Conservation (phyloP, 306 rosid genomes). For the Gastrolobium bilobum region DNA sequence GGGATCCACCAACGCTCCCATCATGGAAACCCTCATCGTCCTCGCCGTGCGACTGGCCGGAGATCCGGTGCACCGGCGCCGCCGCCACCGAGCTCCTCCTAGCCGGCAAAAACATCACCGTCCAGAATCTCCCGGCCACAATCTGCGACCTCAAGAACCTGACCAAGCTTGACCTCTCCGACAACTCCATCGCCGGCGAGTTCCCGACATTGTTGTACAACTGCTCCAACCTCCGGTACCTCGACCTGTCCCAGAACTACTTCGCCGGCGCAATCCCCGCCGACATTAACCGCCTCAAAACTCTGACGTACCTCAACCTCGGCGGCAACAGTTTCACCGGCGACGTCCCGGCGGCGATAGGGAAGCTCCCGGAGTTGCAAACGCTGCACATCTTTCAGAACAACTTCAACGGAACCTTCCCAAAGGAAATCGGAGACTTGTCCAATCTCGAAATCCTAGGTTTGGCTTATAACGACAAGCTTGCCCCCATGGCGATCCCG, state of each 20-base stretch:
- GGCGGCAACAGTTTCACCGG: constrained; percentile 76
- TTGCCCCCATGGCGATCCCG: constrained; percentile 61
- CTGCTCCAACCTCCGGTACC: constrained; percentile 72
- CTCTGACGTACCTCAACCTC: constrained; percentile 62
- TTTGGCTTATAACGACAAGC: constrained; percentile 50
- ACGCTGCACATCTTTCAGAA: constrained; percentile 51
- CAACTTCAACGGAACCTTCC: constrained; percentile 67
- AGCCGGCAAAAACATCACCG: constrained; percentile 47
- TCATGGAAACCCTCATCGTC: constrained; percentile 72
- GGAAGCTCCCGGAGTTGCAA: constrained; percentile 55
- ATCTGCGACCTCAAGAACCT: constrained; percentile 73
- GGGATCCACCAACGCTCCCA: constrained; percentile 66
- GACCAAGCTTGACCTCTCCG: constrained; percentile 57
- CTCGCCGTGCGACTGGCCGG: constrained; percentile 81
- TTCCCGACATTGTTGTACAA: constrained; percentile 71
- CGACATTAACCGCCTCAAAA: constrained; percentile 57
- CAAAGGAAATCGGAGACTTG: constrained; percentile 70
- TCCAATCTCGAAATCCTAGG: constrained; percentile 64
- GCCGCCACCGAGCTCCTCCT: constrained; percentile 61
- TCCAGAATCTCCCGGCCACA: constrained; percentile 51
- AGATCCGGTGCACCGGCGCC: constrained; percentile 57
- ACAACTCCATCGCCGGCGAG: constrained; percentile 71
- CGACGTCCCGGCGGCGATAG: constrained; percentile 65
- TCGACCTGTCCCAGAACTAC: constrained; percentile 72
- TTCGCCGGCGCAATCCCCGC: constrained; percentile 68